Evolutionary conservation across 202 grass and related monocot genomes (phyloP).

Genomic region (Sporobolus alterniflorus): DNA sequence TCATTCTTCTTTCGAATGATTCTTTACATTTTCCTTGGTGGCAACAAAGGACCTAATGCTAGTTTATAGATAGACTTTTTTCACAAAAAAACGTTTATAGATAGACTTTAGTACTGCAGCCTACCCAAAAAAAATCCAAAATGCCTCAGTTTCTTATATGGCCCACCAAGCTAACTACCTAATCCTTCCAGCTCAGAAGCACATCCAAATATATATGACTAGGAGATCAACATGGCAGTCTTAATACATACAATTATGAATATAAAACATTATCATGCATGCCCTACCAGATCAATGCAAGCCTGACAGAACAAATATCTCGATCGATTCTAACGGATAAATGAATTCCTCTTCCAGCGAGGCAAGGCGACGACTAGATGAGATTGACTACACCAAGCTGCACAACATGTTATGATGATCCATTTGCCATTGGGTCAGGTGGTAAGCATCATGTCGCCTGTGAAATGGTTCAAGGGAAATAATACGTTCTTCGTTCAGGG

Average conservation of each 20-base stretch:
- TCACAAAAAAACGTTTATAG: no score
- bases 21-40: constrained; percentile 20
- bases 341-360: constrained; percentile 33
- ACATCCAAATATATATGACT: constrained; percentile 36
- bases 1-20: background rate
- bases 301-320: background rate
- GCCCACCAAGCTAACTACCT: background rate
- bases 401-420: background rate
- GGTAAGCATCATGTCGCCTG: background rate
- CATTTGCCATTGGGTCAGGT: constrained; percentile 1
- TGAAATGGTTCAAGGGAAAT: background rate
- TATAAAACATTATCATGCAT: constrained; percentile 21
- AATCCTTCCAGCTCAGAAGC: constrained; percentile 37
- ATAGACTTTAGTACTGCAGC: background rate
- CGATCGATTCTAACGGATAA: background rate
- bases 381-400: background rate
- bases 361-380: constrained; percentile 9
- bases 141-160: constrained; percentile 5
- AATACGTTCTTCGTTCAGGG: background rate
- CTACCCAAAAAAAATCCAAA: background rate
- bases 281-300: background rate
- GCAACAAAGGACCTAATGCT: constrained; percentile 12
- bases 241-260: background rate
- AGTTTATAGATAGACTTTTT: constrained; percentile 13
- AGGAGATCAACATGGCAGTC: background rate